Base-by-base conservation (phyloP, 1,284 basidiomycete species). In the Melampsora larici-populina region DNA sequence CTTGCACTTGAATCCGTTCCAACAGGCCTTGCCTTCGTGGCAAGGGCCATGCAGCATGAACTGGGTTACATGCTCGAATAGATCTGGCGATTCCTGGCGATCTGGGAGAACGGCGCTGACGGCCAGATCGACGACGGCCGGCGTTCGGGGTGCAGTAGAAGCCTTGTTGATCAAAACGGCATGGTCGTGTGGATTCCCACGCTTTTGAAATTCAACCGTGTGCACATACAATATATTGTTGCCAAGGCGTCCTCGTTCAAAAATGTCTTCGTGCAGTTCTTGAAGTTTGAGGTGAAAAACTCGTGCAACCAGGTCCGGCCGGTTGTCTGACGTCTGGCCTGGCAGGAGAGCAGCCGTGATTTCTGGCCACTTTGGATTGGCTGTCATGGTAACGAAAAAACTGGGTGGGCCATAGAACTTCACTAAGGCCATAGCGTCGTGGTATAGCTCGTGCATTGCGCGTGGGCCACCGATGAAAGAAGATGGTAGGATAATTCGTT, bases 311-410 rank as follows among this genome's bases (percentile, higher is more conserved):
- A 71, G 4, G 31, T 71, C 69, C 1, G 69, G 51, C 1, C 40
- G 5, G 13, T 72, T 24, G 0, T 15, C 13, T n/a, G n/a, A n/a
- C n/a, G n/a, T n/a, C n/a, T n/a, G n/a, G n/a, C n/a, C n/a, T n/a
- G n/a, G n/a, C n/a, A 21, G 26, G 46, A 68, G 31, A 26, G 9
- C 66, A 26, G 36, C 7, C 21, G 66, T 67, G 36, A 86, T 85
- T 80, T 85, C 84, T 2, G 81, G 82, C 85, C 85, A 86, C 0
- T 83, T 80, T n/a, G n/a, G n/a, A n/a, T n/a, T n/a, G n/a, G n/a
- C n/a, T n/a, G n/a, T n/a, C n/a, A n/a, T n/a, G n/a, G 84, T 86
- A 69, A 85, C 79, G 79, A 86, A 86, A 63, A 85, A 84, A 5
- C 82, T 84, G 0, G 85, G 85, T 11, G 69, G 75, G 0, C 84